Percentiles rank a stretch among this genome's conserved stretches.
These are phyloP conservation scores for Sedum album DNA, from an alignment of 164 flowering plant genomes.

Conservation along the genomic window DNA sequence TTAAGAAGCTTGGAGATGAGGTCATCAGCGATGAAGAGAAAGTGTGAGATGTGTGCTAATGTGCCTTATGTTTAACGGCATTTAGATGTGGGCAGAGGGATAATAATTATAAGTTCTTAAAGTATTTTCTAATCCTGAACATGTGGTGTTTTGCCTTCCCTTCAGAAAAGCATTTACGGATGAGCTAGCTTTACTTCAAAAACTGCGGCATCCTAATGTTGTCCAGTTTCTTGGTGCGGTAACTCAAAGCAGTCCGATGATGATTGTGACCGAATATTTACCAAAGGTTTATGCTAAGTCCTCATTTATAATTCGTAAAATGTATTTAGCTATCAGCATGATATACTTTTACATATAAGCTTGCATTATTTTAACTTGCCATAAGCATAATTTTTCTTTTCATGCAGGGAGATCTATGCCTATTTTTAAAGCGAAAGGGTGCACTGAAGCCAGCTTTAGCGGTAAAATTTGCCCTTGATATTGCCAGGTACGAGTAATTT, in stretches of 20 bases:
- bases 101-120: neutral
- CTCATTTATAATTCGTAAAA: neutral
- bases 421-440: conserved; percentile 47
- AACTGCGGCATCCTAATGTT: conserved; percentile 77
- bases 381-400: neutral
- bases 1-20: conserved; percentile 71
- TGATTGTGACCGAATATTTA: conserved; percentile 74
- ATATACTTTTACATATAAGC: neutral
- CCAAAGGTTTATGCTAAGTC: conserved; percentile 39
- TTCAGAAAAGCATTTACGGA: conserved; percentile 63
- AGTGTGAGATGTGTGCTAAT: conserved; percentile 49
- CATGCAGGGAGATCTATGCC: conserved; percentile 65
- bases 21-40: conserved; percentile 67
- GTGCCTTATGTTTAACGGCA: neutral
- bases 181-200: conserved; percentile 77
- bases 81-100: no score
- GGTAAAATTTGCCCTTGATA: conserved; percentile 69
- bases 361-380: neutral
- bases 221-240: conserved; percentile 90
- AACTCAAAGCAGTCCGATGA: conserved; percentile 80
- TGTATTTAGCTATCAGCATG: neutral
- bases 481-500: conserved; percentile 44
- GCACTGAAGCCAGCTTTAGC: conserved; percentile 47
- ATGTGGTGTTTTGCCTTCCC: conserved; percentile 8
- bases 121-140: neutral